Base-by-base conservation (phyloP, 768 basidiomycete species). In the Clavulina sp. region DNA sequence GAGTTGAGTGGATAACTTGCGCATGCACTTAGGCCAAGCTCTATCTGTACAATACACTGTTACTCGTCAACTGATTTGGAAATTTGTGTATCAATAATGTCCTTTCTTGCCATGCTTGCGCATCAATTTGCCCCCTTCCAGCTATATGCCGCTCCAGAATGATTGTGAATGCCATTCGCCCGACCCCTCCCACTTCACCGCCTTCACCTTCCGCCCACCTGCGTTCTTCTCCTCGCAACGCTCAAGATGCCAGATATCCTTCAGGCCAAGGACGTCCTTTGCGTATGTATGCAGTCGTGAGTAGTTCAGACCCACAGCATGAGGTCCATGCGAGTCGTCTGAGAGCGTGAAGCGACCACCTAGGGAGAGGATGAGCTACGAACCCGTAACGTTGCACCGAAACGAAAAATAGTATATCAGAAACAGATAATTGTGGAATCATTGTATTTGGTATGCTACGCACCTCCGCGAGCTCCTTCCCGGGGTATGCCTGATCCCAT, bases 271-370 rank as follows among this genome's bases (percentile, higher is more conserved):
- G 24, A 26, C 24, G 2, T 66, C 66, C 43, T 68, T 66, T 28
- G 89, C 68, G 64, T 96, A 97, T 7, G 70, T 69, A 44, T 68
- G 69, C 55, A 83, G 64, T 19, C 73, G 70, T 51, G 67, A 60
- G 59, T 96, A 99, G 64, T 96, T 88, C 53, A 88, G 69, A 0
- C 89, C 91, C 50, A 97, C 89, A 5, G 78, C 77, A 29, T 78
- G 76, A 2, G 88, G 83, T 0, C 87, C 89, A 60, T 99, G 95
- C 49, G 91, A 92, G 66, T 97, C 95, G 62, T 97, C 95, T 4
- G 93, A 97, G 26, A 99, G 71, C 19, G 81, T 75, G 56, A 95
- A 76, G 23, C 77, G 75, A 2, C 92, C 95, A 6, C 73, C 75
- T 46, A 71, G 64, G 40, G 70, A 61, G n/a, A 76, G 57, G 52